Percentiles rank a stretch among this genome's conserved stretches.
Evolutionary conservation across 2,329 filamentous ascomycete species (phyloP).

Genomic region (Hypoxylon sp.): DNA sequence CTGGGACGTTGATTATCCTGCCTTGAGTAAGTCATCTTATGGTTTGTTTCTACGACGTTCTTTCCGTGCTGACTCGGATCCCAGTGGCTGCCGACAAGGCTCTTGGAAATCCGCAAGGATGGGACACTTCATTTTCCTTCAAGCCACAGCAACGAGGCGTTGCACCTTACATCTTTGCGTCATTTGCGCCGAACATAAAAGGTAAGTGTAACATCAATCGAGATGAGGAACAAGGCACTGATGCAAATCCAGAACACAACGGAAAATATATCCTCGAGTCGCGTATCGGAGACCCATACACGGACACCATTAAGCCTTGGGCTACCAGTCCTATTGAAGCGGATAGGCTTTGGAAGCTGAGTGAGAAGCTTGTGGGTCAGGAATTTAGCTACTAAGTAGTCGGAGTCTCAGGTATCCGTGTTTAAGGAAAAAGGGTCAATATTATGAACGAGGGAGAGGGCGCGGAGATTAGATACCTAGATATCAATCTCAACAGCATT

Average conservation of each 20-base stretch:
- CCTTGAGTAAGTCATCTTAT: constrained; percentile 1
- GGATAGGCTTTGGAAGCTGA: constrained; percentile 54
- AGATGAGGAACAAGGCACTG: not conserved
- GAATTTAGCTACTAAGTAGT: constrained; percentile 41
- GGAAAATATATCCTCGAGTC: constrained; percentile 53
- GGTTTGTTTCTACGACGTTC: not conserved
- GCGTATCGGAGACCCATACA: constrained; percentile 45
- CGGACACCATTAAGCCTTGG: constrained; percentile 49
- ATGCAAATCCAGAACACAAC: constrained; percentile 31
- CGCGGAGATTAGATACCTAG: not conserved
- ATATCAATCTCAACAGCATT: not conserved
- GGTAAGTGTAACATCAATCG: not conserved
- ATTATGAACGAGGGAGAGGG: not conserved
- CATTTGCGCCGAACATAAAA: constrained; percentile 1
- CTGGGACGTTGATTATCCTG: constrained; percentile 6
- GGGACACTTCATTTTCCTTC: constrained; percentile 2
- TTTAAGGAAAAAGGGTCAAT: not conserved
- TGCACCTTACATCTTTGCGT: not conserved
- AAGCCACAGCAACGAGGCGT: constrained; percentile 4
- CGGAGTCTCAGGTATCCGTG: not conserved
- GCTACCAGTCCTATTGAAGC: constrained; percentile 48
- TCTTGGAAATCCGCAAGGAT: constrained; percentile 9
- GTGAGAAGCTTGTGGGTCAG: constrained; percentile 54
- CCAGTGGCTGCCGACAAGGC: constrained; percentile 8
- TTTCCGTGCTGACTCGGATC: not conserved